Evolutionary conservation across 345 rosid genomes (phyloP), one percentile per base, ranked within the genome.

Genomic region (Linum tenue): DNA sequence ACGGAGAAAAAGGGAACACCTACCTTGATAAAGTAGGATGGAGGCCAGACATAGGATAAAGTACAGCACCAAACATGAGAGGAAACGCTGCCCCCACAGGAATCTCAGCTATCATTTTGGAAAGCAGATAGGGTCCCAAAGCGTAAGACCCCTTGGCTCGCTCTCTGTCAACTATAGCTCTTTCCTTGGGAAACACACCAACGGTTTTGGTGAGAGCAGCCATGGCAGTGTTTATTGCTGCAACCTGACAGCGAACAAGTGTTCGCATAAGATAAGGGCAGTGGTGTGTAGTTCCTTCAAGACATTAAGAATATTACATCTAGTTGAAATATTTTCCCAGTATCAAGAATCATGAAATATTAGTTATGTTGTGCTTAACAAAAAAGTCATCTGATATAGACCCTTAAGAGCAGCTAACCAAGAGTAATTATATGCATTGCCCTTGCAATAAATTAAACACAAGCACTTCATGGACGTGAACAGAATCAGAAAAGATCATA

Each of bases 151-250:
- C 96, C 79, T 94, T 94, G 17, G 88, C 85, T 63, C 90, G 88
- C 74, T 94, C 99, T 78, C 97, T 88, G 72, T 88, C 92, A 51
- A 94, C 96, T 65, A 94, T 88, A 50, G 90, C 83, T 68, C 97
- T 90, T 76, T 94, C 99, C 81, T 90, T 94, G 50, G 99, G 99
- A 75, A 94, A 94, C 67, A 94, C 95, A 57, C 97, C 91, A 65
- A 86, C 96, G 5, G 97, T 94, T 79, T 90, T 94, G 66, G 99
- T 94, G 37, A 94, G 96, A 78, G 99, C 97, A 80, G 97, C 97
- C 99, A 94, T 94, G 56, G 97, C 99, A 6, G 99, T 94, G 80
- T 90, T 94, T 81, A 94, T 90, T 64, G 97, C 99, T 43, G 95
- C 86, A 58, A 94, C 96, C 97, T 94, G 79, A 67, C 64, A 70